Base-by-base conservation (phyloP, 1,139 yeast species). In the Geotrichum fermentans region DNA sequence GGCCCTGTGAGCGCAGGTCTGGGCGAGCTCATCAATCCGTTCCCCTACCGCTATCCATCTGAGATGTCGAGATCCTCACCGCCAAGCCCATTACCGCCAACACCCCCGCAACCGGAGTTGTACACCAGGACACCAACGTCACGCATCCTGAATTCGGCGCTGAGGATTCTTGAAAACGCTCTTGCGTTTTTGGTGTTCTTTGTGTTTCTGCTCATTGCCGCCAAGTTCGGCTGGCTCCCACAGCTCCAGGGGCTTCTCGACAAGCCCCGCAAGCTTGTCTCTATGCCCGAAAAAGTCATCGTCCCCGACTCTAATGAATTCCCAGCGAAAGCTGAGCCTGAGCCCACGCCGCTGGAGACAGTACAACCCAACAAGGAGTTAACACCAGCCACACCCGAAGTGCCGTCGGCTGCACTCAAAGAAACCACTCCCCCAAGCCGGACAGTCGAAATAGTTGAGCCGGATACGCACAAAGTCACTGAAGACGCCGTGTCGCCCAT, bases 111-210 rank as follows among this genome's bases (percentile, higher is more conserved):
- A 26, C 53, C 47, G 29, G 39, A 32, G 4, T 42, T 45, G 3
- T 54, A 51, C 5, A 39, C 52, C 11, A 51, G 57, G 1, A 51
- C 57, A 3, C 53, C 55, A 3, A 40, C 53, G 3, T 52, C 62
- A 6, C 34, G 56, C 4, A 52, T 62, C 56, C 52, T 58, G 47
- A 55, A 56, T 26, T 51, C 62, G 18, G 35, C 60, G 4, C 38
- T 55, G 26, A 55, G 68, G 49, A 64, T 78, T 21, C 55, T 76
- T 35, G 84, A 80, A 59, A 80, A 79, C 54, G 64, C 77, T 2
- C 62, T 74, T 21, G 73, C 78, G 16, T 64, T 78, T 32, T 44
- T 72, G 16, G 59, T 73, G 48, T 54, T 73, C 54, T 54, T 66
- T 43, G 55, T 68, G 39, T 37, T 68, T 45, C 50, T 70, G 47